Conservation (phyloP, 2,329 filamentous ascomycete species). For the Cladosporium sp. region DNA sequence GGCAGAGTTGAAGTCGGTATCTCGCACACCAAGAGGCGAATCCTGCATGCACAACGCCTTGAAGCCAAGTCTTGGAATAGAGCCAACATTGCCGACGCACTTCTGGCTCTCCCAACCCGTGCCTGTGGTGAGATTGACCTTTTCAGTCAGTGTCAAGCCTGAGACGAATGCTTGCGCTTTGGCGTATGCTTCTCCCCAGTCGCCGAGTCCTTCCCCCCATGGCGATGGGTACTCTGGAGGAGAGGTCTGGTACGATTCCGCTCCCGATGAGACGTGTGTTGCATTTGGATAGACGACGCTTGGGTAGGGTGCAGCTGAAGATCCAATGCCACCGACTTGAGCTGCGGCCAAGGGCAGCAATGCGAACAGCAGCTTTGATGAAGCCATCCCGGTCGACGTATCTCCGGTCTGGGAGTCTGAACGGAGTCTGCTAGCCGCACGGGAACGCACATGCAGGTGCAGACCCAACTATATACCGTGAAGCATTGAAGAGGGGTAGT, state of each 20-base stretch:
- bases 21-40: conserved; percentile 33
- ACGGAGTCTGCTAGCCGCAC: too few relatives aligned
- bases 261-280: conserved; percentile 18
- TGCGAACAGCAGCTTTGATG: not conserved
- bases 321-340: not conserved
- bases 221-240: conserved; percentile 28
- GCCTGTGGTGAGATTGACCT: conserved; percentile 55
- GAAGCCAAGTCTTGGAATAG: conserved; percentile 38
- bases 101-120: conserved; percentile 60
- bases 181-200: conserved; percentile 32
- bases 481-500: not conserved
- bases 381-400: not conserved
- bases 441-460: too few relatives aligned
- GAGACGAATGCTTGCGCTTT: conserved; percentile 28
- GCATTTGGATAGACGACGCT: not conserved
- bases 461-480: not conserved
- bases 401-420: not conserved
- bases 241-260: conserved; percentile 24
- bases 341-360: not conserved
- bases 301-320: not conserved
- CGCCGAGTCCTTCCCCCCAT: conserved; percentile 26
- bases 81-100: conserved; percentile 54
- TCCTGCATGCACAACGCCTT: conserved; percentile 39
- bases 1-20: conserved; percentile 31
- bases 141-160: conserved; percentile 33